phyloP scores from a whole-genome alignment of 192 early-diverging fungal species.

The Rhizophlyctis rosea region DNA sequence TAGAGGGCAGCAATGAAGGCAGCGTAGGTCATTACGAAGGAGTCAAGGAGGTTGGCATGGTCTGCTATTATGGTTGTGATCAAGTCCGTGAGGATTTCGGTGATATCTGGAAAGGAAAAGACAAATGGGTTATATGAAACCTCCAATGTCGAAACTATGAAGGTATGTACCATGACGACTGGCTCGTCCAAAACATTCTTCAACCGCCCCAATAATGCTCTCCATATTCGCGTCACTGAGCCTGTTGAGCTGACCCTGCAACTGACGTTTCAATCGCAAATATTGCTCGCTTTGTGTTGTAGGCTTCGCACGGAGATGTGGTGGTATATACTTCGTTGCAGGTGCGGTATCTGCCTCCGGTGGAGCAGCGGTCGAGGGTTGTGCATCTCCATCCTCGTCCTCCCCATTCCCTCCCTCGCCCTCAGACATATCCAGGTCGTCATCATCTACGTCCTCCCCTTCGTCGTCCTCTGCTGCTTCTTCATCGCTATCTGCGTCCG shows the following conservation, averaged over 20 bases:
- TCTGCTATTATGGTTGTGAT: conserved; percentile 76
- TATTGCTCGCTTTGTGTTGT: conserved; percentile 64
- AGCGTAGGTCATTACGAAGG: conserved; percentile 87
- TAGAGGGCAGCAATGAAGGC: conserved; percentile 79
- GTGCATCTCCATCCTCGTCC: conserved; percentile 26
- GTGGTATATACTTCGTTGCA: conserved; percentile 80
- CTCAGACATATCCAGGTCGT: conserved; percentile 6
- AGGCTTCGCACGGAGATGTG: conserved; percentile 41
- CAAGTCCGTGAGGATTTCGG: conserved; percentile 74
- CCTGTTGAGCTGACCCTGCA: conserved; percentile 88
- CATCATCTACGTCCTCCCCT: conserved; percentile 1
- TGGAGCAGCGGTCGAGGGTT: not conserved
- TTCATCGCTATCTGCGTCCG: conserved; percentile 27
- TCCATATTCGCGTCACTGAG: conserved; percentile 92
- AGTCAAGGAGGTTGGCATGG: conserved; percentile 84
- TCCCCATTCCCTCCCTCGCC: conserved; percentile 23
- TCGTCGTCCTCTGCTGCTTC: conserved; percentile 8
- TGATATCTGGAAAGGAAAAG: conserved; percentile 65
- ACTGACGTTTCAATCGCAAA: conserved; percentile 67
- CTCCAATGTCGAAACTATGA: conserved; percentile 1
- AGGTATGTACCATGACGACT: conserved; percentile 55
- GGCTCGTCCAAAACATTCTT: conserved; percentile 70
- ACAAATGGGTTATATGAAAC: not conserved
- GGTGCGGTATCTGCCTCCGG: not conserved
- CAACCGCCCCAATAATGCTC: conserved; percentile 75